phyloP scores from a whole-genome alignment of 1,139 yeast genomes.

The Suhomyces taliae region DNA sequence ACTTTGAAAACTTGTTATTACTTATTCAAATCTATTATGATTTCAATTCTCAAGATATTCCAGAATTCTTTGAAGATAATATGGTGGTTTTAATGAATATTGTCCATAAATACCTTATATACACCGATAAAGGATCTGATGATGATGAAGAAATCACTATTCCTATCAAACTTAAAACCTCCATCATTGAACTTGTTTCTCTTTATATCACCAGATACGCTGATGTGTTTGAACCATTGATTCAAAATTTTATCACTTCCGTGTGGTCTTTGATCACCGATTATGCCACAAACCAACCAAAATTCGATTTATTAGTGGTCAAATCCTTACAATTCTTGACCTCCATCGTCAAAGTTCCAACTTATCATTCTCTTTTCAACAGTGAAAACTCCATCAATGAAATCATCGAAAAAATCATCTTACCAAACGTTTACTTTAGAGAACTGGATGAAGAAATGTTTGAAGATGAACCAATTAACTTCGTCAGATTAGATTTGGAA shows the following conservation, averaged over 20 bases:
- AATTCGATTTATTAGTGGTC: constrained; percentile 82
- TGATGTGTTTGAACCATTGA: constrained; percentile 78
- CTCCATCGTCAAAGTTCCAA: constrained; percentile 71
- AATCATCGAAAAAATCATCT: constrained; percentile 76
- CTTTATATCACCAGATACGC: constrained; percentile 89
- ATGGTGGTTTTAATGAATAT: constrained; percentile 74
- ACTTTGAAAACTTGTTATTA: constrained; percentile 71
- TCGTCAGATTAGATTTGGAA: constrained; percentile 87
- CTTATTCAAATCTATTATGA: constrained; percentile 84
- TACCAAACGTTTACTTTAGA: constrained; percentile 85
- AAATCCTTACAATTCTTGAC: constrained; percentile 81
- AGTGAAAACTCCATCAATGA: constrained; percentile 70
- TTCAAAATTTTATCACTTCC: constrained; percentile 75
- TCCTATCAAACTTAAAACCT: constrained; percentile 72
- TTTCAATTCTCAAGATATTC: constrained; percentile 95
- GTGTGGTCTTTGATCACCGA: constrained; percentile 77
- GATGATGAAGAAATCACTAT: constrained; percentile 76
- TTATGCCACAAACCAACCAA: constrained; percentile 63
- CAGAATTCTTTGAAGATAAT: constrained; percentile 96
- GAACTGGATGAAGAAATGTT: constrained; percentile 88
- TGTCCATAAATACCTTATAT: constrained; percentile 75
- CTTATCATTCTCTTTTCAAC: constrained; percentile 61
- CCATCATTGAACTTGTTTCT: constrained; percentile 81
- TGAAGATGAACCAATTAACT: constrained; percentile 96
- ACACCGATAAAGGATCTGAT: constrained; percentile 42